Percentiles rank a stretch among this genome's conserved stretches.
phyloP scores from a whole-genome alignment of 2,329 filamentous ascomycete genomes.

The Colletotrichum salicis region DNA sequence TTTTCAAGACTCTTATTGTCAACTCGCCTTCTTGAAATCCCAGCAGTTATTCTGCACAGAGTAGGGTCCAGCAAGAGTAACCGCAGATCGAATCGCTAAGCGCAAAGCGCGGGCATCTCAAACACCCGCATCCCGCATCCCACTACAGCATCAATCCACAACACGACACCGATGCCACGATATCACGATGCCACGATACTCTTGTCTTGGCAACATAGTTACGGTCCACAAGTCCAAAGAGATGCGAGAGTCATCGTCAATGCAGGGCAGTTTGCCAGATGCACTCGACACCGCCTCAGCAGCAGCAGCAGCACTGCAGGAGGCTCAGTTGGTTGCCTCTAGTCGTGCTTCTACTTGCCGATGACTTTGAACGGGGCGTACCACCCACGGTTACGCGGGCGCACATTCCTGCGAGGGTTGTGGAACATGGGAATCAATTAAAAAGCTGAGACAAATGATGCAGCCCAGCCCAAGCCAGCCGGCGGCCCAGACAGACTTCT shows the following conservation, averaged over 20 bases:
- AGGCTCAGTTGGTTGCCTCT: neutral
- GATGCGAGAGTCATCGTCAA: slow-evolving; percentile 6
- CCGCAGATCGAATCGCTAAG: slow-evolving; percentile 28
- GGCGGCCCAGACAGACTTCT: slow-evolving; percentile 20
- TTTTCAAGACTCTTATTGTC: neutral
- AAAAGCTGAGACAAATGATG: slow-evolving; percentile 35
- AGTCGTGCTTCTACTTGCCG: slow-evolving; percentile 3
- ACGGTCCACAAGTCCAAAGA: neutral
- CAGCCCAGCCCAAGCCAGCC: slow-evolving; percentile 29
- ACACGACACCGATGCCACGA: slow-evolving; percentile 17
- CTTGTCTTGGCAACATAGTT: slow-evolving; percentile 16
- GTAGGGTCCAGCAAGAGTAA: slow-evolving; percentile 10
- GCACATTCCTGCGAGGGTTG: slow-evolving; percentile 30
- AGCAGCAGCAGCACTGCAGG: slow-evolving; percentile 7
- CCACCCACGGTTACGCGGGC: slow-evolving; percentile 19
- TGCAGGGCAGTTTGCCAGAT: slow-evolving; percentile 8
- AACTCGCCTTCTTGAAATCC: slow-evolving; percentile 5
- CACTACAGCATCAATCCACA: slow-evolving; percentile 14
- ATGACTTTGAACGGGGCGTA: neutral
- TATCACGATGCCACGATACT: slow-evolving; percentile 24
- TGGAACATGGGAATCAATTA: slow-evolving; percentile 32
- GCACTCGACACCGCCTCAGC: slow-evolving; percentile 4
- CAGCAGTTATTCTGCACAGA: neutral
- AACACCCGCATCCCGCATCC: slow-evolving; percentile 24
- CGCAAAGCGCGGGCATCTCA: slow-evolving; percentile 33